Base-by-base conservation (phyloP, 805 yeast genomes). In the Lachancea sp. region DNA sequence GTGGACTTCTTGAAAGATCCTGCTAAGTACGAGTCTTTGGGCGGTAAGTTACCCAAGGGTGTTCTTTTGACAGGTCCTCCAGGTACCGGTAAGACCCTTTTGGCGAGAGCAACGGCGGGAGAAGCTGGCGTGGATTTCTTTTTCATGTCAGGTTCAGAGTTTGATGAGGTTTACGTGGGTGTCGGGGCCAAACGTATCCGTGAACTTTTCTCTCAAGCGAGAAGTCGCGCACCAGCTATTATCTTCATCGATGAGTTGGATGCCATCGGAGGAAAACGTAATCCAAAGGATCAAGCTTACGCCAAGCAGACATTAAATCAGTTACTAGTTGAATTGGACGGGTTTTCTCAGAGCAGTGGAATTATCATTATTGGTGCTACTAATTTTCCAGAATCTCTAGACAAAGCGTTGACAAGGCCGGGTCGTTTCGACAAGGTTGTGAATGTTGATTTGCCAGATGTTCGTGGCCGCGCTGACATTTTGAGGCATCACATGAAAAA, bases 111-210 rank as follows among this genome's bases (percentile, higher is more conserved):
- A 0, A 96, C 89, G 34, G 97, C 98, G 4, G 97, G 97, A 30
- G 92, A 97, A 5, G 87, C 92, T 55, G 97, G 69, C 92, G 44
- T 92, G 18, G 98, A 97, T 31, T 92, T 92, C 60, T 90, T 89
- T 66, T 90, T 90, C 65, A 90, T 92, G 97, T 85, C 96, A 5
- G 98, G 98, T 34, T 86, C 96, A 1, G 98, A 92, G 62, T 92
- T 92, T 60, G 99, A 94, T 61, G 98, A 92, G 66, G 75, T 94
- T 51, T 92, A 90, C 56, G 98, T 92, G 16, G 99, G 99, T 61
- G 97, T 94, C 34, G 99, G 99, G 60, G 98, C 99, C 40, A 90
- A 89, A 64, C 77, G 98, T 58, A 94, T 92, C 41, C 81, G 99
- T 53, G 98, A 94, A 56, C 73, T 92, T 49, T 92, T 92, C 56